Evolutionary conservation across 2,329 filamentous ascomycete genomes (phyloP), one percentile per base, ranked within the genome.

Genomic region (Trichoderma sp.): DNA sequence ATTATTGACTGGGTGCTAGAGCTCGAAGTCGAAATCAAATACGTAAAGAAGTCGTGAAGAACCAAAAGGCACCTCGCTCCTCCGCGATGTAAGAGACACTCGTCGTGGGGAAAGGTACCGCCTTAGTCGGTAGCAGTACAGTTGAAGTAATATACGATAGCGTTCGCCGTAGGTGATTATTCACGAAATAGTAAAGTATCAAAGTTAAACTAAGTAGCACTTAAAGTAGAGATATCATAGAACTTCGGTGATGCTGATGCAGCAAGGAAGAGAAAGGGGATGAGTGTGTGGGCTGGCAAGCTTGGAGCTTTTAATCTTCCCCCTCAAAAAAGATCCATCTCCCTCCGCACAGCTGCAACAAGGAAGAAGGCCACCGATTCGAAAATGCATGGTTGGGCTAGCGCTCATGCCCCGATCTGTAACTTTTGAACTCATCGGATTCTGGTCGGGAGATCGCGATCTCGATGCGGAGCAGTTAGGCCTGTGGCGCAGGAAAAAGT

Each of bases 381-480:
- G 30, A 60, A 60, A 60, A 34, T 21, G 57, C 57, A 34, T 60
- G 57, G 57, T 32, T 32, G 57, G 57, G 57, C 57, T 60, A 60
- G 57, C 18, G 57, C 28, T 21, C 21, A 11, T 11, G 32, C 57
- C 57, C 32, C 57, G 57, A 60, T 60, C 57, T 60, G 57, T 34
- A 60, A 60, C 57, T 60, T 60, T 34, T 60, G 57, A 60, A 60
- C 32, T 32, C 57, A 60, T 60, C 57, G 57, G 57, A 60, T 60
- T 60, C 57, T 60, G 57, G 26, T 34, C 57, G 57, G 57, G 30
- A 60, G 57, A 60, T 60, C 57, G 57, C 57, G 57, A 60, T 60
- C 57, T 60, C 57, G 57, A 34, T 60, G 57, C 57, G 57, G 57
- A 60, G 57, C 57, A 34, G 57, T 32, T 60, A 60, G n/a, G 30